These are phyloP conservation scores for Blastosporella zonata DNA, from an alignment of 1,284 basidiomycete genomes.

Conservation along the genomic window DNA sequence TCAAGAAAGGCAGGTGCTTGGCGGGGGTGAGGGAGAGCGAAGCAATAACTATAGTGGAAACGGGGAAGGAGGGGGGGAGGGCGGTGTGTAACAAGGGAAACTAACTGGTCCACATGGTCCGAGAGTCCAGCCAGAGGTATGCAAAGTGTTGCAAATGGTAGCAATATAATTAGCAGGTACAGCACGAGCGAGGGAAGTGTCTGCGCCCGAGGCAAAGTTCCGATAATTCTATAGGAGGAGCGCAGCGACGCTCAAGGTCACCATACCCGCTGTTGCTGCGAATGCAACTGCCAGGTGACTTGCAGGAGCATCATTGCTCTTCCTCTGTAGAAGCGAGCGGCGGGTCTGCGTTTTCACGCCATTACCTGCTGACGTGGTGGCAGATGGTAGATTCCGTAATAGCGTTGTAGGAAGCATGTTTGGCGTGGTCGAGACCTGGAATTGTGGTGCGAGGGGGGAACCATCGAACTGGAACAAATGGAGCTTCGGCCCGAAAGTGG, in stretches of 20 bases:
- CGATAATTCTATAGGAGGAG: conserved; percentile 28
- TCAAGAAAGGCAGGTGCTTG: not conserved
- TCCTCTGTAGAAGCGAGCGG: conserved; percentile 23
- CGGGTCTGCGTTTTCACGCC: conserved; percentile 20
- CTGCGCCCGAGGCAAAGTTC: conserved; percentile 10
- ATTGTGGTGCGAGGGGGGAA: conserved; percentile 55
- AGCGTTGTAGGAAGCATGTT: conserved; percentile 63
- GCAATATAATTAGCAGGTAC: conserved; percentile 17
- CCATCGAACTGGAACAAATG: conserved; percentile 69
- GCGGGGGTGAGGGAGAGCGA: conserved; percentile 3
- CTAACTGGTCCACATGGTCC: conserved; percentile 19
- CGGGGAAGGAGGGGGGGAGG: too few species aligned
- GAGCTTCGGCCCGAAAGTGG: conserved; percentile 53
- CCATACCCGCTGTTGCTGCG: conserved; percentile 27
- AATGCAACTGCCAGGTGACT: conserved; percentile 25
- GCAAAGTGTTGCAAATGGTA: conserved; percentile 19
- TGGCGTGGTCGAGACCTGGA: conserved; percentile 54
- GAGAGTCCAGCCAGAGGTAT: conserved; percentile 16
- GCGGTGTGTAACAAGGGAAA: conserved; percentile 12
- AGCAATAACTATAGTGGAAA: conserved; percentile 9
- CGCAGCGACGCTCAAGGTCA: conserved; percentile 26
- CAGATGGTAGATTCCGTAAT: conserved; percentile 44
- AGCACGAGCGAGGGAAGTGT: conserved; percentile 12
- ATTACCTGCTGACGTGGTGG: conserved; percentile 23
- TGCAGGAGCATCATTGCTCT: conserved; percentile 26